Conservation (phyloP, 1,284 basidiomycete genomes). For the Ustilago crameri region DNA sequence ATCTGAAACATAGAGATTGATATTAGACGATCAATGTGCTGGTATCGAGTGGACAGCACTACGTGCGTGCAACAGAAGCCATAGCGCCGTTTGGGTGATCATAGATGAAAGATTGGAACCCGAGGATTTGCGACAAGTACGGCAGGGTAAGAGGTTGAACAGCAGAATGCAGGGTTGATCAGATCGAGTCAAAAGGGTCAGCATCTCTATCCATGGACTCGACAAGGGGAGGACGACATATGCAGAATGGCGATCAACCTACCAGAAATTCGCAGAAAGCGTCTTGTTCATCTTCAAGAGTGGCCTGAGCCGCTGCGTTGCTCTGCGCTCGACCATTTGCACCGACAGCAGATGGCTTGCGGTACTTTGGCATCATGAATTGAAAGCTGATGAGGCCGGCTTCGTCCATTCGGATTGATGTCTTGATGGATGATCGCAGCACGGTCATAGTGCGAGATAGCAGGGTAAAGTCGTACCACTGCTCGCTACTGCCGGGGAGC, state of each 20-base stretch:
- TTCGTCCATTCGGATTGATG: conserved; percentile 57
- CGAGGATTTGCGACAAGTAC: neutral
- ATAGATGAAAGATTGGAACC: neutral
- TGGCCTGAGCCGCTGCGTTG: conserved; percentile 27
- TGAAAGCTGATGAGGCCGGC: conserved; percentile 59
- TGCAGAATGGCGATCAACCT: conserved; percentile 1
- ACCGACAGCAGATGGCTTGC: conserved; percentile 13
- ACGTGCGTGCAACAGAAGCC: neutral
- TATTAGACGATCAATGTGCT: conserved; percentile 19
- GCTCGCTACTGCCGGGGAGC: conserved; percentile 31
- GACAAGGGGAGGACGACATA: neutral
- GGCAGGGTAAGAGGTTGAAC: too few relatives aligned
- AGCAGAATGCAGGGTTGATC: too few relatives aligned
- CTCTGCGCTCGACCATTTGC: neutral
- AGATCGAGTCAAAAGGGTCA: too few relatives aligned
- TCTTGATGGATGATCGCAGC: conserved; percentile 54
- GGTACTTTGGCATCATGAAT: conserved; percentile 59
- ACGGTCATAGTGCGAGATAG: conserved; percentile 51
- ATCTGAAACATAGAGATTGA: neutral
- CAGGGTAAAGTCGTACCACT: conserved; percentile 49
- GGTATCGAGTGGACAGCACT: conserved; percentile 50
- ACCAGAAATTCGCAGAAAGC: conserved; percentile 60
- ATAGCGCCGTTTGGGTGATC: neutral
- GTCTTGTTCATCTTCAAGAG: conserved; percentile 46
- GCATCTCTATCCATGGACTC: too few relatives aligned